Evolutionary conservation across 805 yeast species (phyloP).

Genomic region (Pichia cabralensis): DNA sequence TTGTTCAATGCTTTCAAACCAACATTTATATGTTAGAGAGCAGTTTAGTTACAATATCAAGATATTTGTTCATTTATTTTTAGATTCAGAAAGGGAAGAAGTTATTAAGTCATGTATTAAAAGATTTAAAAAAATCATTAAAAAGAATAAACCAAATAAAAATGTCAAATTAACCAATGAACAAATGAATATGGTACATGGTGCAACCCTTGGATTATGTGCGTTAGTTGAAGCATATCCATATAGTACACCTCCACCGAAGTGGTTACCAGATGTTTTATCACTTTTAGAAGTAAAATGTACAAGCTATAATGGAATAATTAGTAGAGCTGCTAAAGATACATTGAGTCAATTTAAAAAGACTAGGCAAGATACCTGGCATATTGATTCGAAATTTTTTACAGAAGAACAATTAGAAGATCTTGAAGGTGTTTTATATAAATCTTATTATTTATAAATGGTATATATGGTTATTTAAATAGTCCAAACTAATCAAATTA

Average conservation of each 20-base stretch:
- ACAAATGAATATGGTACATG: slow-evolving; percentile 52
- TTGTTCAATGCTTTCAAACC: slow-evolving; percentile 43
- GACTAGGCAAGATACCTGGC: slow-evolving; percentile 94
- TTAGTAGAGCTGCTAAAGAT: slow-evolving; percentile 78
- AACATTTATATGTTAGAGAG: slow-evolving; percentile 66
- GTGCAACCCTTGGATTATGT: slow-evolving; percentile 82
- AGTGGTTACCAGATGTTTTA: slow-evolving; percentile 74
- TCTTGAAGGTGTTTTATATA: slow-evolving; percentile 88
- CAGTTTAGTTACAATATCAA: slow-evolving; percentile 67
- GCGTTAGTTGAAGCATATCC: slow-evolving; percentile 86
- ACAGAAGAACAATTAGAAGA: slow-evolving; percentile 75
- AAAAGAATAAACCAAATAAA: slow-evolving; percentile 21
- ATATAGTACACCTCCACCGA: slow-evolving; percentile 82
- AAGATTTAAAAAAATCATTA: slow-evolving; percentile 34
- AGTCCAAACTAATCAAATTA: slow-evolving; percentile 19
- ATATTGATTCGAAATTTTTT: slow-evolving; percentile 69
- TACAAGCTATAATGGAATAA: slow-evolving; percentile 61
- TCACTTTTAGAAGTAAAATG: slow-evolving; percentile 62
- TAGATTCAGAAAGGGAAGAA: slow-evolving; percentile 35
- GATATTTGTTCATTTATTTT: slow-evolving; percentile 62
- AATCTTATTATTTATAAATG: slow-evolving; percentile 71
- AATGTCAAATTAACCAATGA: slow-evolving; percentile 29
- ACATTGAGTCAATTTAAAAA: slow-evolving; percentile 78
- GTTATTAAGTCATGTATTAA: slow-evolving; percentile 34
- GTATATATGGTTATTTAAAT: background rate